phyloP scores from a whole-genome alignment of 2,329 filamentous ascomycete species.

The Monascus ruber region DNA sequence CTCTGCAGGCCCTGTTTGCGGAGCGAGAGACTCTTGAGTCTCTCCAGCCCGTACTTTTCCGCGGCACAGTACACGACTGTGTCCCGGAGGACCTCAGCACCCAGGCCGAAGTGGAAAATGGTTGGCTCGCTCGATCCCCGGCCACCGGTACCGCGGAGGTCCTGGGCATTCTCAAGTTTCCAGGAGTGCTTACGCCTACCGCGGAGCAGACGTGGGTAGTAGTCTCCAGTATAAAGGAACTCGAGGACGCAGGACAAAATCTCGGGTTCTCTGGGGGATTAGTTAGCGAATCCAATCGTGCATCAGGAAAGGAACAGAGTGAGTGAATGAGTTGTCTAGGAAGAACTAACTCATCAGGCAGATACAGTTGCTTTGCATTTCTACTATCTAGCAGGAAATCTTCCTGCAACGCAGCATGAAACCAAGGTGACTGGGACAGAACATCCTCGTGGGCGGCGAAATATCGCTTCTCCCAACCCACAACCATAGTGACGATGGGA shows the following conservation, averaged over 20 bases:
- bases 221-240: slow-evolving; percentile 95
- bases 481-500: slow-evolving; percentile 76
- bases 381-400: slow-evolving; percentile 56
- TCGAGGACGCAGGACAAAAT: slow-evolving; percentile 89
- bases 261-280: slow-evolving; percentile 61
- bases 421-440: slow-evolving; percentile 74
- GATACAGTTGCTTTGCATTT: slow-evolving; percentile 58
- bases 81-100: slow-evolving; percentile 73
- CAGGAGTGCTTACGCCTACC: slow-evolving; percentile 78
- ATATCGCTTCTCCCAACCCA: slow-evolving; percentile 73
- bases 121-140: slow-evolving; percentile 60
- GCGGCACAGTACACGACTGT: slow-evolving; percentile 91
- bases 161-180: slow-evolving; percentile 67
- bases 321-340: neutral
- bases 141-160: slow-evolving; percentile 45
- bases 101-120: slow-evolving; percentile 63
- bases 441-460: slow-evolving; percentile 95
- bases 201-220: slow-evolving; percentile 79
- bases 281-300: neutral
- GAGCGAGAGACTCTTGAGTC: slow-evolving; percentile 78
- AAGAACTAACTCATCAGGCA: slow-evolving; percentile 48
- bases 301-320: neutral
- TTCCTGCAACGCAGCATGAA: slow-evolving; percentile 59
- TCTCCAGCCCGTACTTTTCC: slow-evolving; percentile 80
- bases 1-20: slow-evolving; percentile 83